These are phyloP conservation scores for Aspergillus sclerotioniger DNA, from an alignment of 495 filamentous ascomycete genomes.

Conservation along the genomic window DNA sequence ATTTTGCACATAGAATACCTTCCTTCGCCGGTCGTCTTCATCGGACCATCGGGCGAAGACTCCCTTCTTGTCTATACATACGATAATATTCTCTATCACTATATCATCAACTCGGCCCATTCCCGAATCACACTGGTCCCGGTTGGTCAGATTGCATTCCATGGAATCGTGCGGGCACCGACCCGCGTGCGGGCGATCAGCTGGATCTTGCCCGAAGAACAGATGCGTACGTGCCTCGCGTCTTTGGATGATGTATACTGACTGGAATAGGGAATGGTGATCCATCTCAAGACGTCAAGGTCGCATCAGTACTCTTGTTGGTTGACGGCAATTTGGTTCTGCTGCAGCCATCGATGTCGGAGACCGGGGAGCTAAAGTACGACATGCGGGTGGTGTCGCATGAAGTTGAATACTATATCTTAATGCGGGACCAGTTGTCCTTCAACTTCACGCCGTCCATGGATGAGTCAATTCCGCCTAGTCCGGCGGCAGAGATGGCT, in stretches of 20 bases:
- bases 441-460: constrained; percentile 41
- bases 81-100: constrained; percentile 94
- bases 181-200: constrained; percentile 88
- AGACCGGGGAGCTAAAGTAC: constrained; percentile 81
- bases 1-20: constrained; percentile 74
- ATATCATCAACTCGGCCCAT: constrained; percentile 71
- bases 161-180: constrained; percentile 93
- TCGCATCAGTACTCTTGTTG: constrained; percentile 88
- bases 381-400: constrained; percentile 97
- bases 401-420: constrained; percentile 89
- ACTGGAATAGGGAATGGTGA: constrained; percentile 69
- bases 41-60: constrained; percentile 86
- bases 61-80: constrained; percentile 95
- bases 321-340: constrained; percentile 96
- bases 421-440: constrained; percentile 82
- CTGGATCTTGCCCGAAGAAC: constrained; percentile 92
- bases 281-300: constrained; percentile 92
- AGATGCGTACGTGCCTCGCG: constrained; percentile 58
- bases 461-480: constrained; percentile 48
- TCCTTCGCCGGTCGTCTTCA: constrained; percentile 78
- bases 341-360: constrained; percentile 76
- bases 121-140: constrained; percentile 75
- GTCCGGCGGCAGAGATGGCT: constrained; percentile 49
- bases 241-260: constrained; percentile 11
- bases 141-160: constrained; percentile 93